These are phyloP conservation scores for Filosporella fistucella DNA, from an alignment of 495 filamentous ascomycete genomes.

Conservation along the genomic window DNA sequence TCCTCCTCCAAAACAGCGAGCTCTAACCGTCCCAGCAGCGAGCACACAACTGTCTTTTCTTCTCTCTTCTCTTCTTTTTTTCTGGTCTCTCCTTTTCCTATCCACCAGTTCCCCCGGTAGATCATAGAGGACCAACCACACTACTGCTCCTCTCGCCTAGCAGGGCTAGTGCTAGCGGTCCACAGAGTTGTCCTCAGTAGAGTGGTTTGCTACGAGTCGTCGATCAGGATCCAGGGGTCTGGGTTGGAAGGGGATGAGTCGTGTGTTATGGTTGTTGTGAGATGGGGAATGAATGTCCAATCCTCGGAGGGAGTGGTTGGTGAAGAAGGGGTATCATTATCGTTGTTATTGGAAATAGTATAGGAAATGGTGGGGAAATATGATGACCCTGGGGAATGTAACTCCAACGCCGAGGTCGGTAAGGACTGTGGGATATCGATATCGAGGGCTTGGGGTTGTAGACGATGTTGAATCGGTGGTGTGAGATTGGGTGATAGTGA, in stretches of 20 bases:
- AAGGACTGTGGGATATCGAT: constrained; percentile 24
- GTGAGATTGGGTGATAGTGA: constrained; percentile 1
- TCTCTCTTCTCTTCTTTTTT: constrained; percentile 9
- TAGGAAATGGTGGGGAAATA: no score
- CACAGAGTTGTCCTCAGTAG: constrained; percentile 24
- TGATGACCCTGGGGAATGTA: no score
- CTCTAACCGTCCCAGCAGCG: constrained; percentile 12
- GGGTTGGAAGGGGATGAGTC: constrained; percentile 9
- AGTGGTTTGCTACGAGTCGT: constrained; percentile 26
- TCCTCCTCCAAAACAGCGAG: constrained; percentile 14
- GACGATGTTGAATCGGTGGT: constrained; percentile 22
- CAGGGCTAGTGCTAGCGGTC: constrained; percentile 15
- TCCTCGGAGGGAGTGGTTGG: constrained; percentile 4
- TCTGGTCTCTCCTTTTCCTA: constrained; percentile 19
- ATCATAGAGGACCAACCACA: constrained; percentile 23
- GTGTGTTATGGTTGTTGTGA: constrained; percentile 2
- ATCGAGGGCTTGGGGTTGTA: not conserved
- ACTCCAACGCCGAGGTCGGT: constrained; percentile 18
- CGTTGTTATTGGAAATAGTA: not conserved
- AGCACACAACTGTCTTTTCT: constrained; percentile 19
- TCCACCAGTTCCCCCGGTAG: constrained; percentile 10
- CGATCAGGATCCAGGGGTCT: constrained; percentile 26
- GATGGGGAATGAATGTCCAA: constrained; percentile 19
- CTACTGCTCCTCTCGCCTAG: constrained; percentile 23
- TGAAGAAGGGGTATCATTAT: constrained; percentile 3